Base-by-base conservation (phyloP, 768 basidiomycete species). In the Pleurotus platypus region DNA sequence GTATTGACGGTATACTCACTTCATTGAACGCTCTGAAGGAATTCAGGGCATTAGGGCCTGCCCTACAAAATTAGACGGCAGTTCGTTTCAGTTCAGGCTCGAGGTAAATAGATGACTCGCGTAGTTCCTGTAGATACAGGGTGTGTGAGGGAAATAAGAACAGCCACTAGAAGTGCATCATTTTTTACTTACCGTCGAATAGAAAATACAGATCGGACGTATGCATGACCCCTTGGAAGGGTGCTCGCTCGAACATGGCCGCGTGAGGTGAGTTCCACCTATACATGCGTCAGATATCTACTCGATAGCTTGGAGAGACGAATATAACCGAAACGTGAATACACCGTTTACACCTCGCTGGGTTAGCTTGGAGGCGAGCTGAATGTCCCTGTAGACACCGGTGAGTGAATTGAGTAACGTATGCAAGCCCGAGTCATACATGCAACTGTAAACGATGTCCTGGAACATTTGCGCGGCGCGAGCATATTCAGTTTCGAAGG, bases 221-320 rank as follows among this genome's bases (percentile, higher is more conserved):
- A 58, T 78, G 76, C 67, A 72, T 73, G 1, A 72, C 73, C 11
- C 76, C 77, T 49, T 67, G 59, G 51, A 67, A 78, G 0, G 75
- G 75, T 20, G 59, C 66, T 13, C 61, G 62, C 37, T 74, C 68
- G 56, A 65, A 74, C 5, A 75, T 18, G 2, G 76, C 73, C 2
- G 76, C 68, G 58, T 78, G 71, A 18, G 76, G 74, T 12, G 76
- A 72, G 61, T 78, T 73, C 73, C 76, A 78, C 24, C 77, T 77
- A 22, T 5, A 22, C 2, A 6, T 37, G 7, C 26, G 11, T 12
- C 26, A 24, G 7, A 2, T 16, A 20, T 26, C 5, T 35, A 3
- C n/a, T 43, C 37, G n/a, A 54, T 12, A 11, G 15, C 27, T 20
- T n/a, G 12, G 5, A 48, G 5, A 15, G 20, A 46, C 27, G n/a